phyloP scores from a whole-genome alignment of 257 asterid genomes.

The Plantago elongata region DNA sequence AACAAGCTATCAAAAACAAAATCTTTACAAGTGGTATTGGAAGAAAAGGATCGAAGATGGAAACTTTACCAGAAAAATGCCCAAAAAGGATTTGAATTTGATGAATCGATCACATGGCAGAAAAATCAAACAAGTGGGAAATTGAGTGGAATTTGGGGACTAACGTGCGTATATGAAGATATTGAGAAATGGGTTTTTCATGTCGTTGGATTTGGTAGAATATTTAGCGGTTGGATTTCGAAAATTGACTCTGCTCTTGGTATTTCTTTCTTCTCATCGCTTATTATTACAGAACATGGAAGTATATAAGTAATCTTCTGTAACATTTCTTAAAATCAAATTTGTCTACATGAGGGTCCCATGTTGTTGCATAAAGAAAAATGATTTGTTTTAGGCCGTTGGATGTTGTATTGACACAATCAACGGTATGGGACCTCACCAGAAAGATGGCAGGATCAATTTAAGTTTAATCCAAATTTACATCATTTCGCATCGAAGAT shows the following conservation, averaged over 20 bases:
- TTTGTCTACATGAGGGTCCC: conserved; percentile 32
- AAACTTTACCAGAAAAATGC: neutral
- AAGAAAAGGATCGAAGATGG: too few species aligned
- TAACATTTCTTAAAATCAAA: conserved; percentile 21
- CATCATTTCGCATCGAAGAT: too few species aligned
- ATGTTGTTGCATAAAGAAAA: neutral
- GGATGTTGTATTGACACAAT: conserved; percentile 14
- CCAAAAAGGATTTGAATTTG: conserved; percentile 13
- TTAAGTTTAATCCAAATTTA: too few species aligned
- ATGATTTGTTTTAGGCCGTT: conserved; percentile 26
- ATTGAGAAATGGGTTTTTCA: conserved; percentile 18
- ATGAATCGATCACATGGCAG: conserved; percentile 15
- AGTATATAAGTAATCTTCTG: conserved; percentile 27
- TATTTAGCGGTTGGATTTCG: conserved; percentile 35
- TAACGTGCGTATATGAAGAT: neutral
- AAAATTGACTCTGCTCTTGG: conserved; percentile 25
- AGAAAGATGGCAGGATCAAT: neutral
- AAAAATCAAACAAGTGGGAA: neutral
- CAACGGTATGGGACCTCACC: conserved; percentile 24
- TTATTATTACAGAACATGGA: conserved; percentile 10
- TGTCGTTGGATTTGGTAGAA: conserved; percentile 19
- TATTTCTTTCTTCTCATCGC: neutral
- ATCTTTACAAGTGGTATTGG: too few species aligned
- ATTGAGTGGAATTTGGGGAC: neutral
- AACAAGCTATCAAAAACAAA: too few species aligned